Conservation (phyloP, 2,329 filamentous ascomycete species). For the Talaromyces verruculosus region DNA sequence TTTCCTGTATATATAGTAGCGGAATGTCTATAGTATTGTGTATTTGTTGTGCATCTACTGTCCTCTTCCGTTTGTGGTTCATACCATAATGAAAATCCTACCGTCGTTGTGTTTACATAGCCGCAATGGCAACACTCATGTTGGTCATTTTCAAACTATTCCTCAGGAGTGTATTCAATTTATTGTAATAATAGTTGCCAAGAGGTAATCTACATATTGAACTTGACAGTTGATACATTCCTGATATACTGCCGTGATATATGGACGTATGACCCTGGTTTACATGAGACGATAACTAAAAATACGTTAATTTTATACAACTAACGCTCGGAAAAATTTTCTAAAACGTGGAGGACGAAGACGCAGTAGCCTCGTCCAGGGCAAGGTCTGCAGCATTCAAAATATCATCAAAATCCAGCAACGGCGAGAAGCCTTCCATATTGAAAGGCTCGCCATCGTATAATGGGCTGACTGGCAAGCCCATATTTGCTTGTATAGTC, state of each 20-base stretch:
- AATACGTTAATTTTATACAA: neutral
- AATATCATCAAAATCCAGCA: slow-evolving; percentile 11
- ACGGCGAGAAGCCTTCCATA: neutral
- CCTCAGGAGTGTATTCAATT: neutral
- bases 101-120: neutral
- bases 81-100: neutral
- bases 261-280: neutral
- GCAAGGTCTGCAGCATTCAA: neutral
- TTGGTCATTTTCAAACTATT: too few relatives aligned
- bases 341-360: neutral
- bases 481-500: neutral
- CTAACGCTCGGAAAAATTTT: neutral
- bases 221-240: neutral
- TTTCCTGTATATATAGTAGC: neutral
- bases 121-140: neutral
- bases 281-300: neutral
- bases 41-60: neutral
- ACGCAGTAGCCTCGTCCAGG: neutral
- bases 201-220: neutral
- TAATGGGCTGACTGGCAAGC: neutral
- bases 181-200: neutral
- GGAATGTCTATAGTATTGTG: neutral
- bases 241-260: neutral
- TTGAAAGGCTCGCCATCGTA: neutral
- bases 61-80: neutral